Conservation (phyloP, 345 rosid species). For the Salix koriyanagi region DNA sequence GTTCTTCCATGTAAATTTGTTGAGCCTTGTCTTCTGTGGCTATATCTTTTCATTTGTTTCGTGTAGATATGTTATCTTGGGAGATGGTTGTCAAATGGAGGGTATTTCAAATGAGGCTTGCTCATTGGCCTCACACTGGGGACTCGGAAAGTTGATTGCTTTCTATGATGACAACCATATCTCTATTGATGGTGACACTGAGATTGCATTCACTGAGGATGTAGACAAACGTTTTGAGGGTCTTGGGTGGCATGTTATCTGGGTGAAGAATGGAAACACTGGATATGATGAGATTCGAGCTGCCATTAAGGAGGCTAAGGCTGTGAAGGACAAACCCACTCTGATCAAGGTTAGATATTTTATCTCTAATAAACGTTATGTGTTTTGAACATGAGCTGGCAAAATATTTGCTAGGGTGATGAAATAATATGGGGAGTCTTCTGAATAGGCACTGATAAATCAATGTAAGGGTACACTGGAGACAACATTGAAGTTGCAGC, state of each 20-base stretch:
- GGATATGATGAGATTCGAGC: constrained; percentile 99
- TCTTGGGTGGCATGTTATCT: constrained; percentile 99
- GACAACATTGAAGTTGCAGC: background rate
- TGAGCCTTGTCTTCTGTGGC: background rate
- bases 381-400: background rate
- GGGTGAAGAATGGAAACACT: constrained; percentile 99
- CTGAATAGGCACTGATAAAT: background rate
- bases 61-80: constrained; percentile 62
- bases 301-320: constrained; percentile 97
- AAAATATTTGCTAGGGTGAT: background rate
- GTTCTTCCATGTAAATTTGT: background rate
- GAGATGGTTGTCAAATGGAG: constrained; percentile 99
- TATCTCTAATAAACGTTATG: background rate
- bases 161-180: constrained; percentile 99
- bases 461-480: background rate
- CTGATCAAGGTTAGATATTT: constrained; percentile 59
- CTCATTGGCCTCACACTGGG: constrained; percentile 98
- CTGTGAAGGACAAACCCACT: constrained; percentile 91
- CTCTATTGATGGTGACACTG: constrained; percentile 96
- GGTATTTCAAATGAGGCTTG: constrained; percentile 90
- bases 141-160: constrained; percentile 96
- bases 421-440: background rate
- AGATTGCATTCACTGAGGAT: constrained; percentile 90
- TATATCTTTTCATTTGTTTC: constrained; percentile 5
- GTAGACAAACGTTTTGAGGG: constrained; percentile 87